Percentiles rank a stretch among this genome's conserved stretches.
Conservation (phyloP, 2,329 filamentous ascomycete genomes). For the Paracoccidioides lutzii region DNA sequence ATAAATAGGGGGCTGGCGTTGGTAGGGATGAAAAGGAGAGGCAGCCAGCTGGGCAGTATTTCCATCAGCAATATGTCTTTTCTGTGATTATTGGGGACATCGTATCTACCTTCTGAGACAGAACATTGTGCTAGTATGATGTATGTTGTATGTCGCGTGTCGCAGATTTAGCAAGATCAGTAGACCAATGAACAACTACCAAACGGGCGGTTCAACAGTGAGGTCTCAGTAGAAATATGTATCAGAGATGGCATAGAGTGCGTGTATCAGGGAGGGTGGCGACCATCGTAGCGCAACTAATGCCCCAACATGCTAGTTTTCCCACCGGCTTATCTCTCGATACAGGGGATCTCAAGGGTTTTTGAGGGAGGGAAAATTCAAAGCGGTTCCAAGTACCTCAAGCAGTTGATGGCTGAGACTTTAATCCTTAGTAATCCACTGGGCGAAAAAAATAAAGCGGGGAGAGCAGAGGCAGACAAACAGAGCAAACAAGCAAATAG, state of each 20-base stretch:
- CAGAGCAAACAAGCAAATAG: constrained; percentile 3
- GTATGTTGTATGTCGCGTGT: not conserved
- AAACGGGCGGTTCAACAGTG: not conserved
- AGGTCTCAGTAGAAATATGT: not conserved
- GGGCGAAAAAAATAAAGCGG: not conserved
- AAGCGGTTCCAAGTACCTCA: no score
- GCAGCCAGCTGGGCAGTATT: constrained; percentile 53
- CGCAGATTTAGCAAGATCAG: not conserved
- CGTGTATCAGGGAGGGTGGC: not conserved
- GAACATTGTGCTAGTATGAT: constrained; percentile 36
- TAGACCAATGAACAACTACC: not conserved
- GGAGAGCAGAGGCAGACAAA: constrained; percentile 3
- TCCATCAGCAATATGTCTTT: constrained; percentile 4
- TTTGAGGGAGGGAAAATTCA: no score
- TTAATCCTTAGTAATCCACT: not conserved
- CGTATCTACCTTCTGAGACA: constrained; percentile 48
- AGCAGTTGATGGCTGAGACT: not conserved
- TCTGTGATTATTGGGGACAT: not conserved
- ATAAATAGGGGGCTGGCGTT: constrained; percentile 78
- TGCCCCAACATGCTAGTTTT: not conserved
- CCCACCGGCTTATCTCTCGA: no score
- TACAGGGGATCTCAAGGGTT: no score
- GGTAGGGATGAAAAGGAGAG: constrained; percentile 76
- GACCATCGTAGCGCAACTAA: not conserved
- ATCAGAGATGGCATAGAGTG: not conserved